Base-by-base conservation (phyloP, 202 grass and related monocot species). In the Musa balbisiana region DNA sequence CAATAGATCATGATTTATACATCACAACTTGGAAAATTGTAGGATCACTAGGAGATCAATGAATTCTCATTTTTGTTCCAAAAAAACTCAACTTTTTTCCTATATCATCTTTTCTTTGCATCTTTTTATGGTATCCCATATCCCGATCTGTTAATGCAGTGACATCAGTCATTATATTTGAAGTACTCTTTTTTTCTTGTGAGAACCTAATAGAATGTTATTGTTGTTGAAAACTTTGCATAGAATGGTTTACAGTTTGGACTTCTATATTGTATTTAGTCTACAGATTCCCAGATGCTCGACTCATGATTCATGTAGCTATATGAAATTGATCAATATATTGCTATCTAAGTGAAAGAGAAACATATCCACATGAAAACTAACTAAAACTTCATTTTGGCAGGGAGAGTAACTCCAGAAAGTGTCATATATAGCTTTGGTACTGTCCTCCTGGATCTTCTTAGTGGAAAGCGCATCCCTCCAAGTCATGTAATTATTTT, bases 351-450 rank as follows among this genome's bases (percentile, higher is more conserved):
- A 60, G 15, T 60, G 12, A 60, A 20, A n/a, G 6, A 60, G 56
- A 60, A 60, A 19, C 6, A 5, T n/a, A 19, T 60, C 33, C 33
- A 17, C 2, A 8, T 60, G 56, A 16, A 4, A 60, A 60, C 14
- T 9, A n/a, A 60, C 14, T 60, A 43, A 15, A 50, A 85, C 43
- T 73, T 82, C 62, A n/a, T 60, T 84, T 85, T 80, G 66, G 54
- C 85, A 99, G 95, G 89, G 67, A 91, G 95, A 80, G 95, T 99
- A 22, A 99, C 95, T 70, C 85, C 81, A 14, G 91, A 92, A 82
- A 99, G 95, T 80, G 91, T 94, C 62, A 94, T 99, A 88, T 99
- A 87, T 76, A 99, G 95, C 73, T 99, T 92, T 83, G 95, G 95
- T 13, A 99, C 95, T 11, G 89, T 99, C 51, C 83, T 99, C 13